Base-by-base conservation (phyloP, 306 rosid genomes). In the Cicer yamashitae region DNA sequence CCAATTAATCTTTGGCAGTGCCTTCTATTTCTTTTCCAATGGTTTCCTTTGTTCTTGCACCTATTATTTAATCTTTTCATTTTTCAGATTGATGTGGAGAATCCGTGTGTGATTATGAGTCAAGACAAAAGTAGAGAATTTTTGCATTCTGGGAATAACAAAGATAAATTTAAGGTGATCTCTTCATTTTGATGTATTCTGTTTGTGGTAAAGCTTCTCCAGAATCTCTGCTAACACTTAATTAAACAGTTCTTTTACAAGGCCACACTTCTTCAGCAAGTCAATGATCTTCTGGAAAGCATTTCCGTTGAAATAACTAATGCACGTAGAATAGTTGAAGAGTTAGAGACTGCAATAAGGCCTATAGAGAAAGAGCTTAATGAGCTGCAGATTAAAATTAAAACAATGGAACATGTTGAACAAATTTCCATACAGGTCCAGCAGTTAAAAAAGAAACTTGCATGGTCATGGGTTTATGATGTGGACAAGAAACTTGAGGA, bases 221-320 rank as follows among this genome's bases (percentile, higher is more conserved):
- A 63, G 81, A 66, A 85, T 64, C 75, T 44, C 38, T 68, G 70
- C 84, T 87, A 83, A 91, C 83, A 65, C 83, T 73, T 77, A 13
- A 70, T 70, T 76, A n/a, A 41, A 77, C 89, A 94, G 98, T 94
- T 94, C 76, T 94, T 88, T 84, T 94, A 83, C 92, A 94, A 90
- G 89, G 98, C 96, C 78, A 91, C 98, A 0, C 96, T 91, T 81
- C 97, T 94, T 71, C 97, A 94, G 87, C 98, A 90, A 87, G 97
- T 94, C 67, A 81, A 72, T 48, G 98, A 94, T 74, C 94, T 94
- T 34, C 77, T 91, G 90, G 88, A 88, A 84, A 89, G 79, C 64
- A 84, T 94, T 79, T 86, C 61, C 20, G 71, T 40, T 25, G 87
- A 83, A 79, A 77, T 90, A 88, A 79, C 71, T 63, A 30, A 45